Base-by-base conservation (phyloP, 1,139 yeast genomes). In the Scheffersomyces cryptocercus region DNA sequence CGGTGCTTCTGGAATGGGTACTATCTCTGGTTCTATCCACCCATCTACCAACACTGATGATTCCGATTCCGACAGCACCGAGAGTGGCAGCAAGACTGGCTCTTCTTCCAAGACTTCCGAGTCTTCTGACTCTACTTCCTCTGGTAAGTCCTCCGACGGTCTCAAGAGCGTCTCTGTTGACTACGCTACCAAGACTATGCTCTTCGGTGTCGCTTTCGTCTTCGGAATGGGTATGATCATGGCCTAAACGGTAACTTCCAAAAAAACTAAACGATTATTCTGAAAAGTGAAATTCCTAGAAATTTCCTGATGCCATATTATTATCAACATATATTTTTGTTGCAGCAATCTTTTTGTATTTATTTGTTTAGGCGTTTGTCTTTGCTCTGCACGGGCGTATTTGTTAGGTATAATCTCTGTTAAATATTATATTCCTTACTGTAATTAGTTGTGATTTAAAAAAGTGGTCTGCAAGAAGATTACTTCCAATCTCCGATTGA, bases 1-100 rank as follows among this genome's bases (percentile, higher is more conserved):
- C 15, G 64, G 63, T 45, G 39, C 49, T 35, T 53, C 60, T 16
- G 63, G 64, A 35, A 38, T 48, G 45, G 63, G 62, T 11, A 38
- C 52, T 16, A 52, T 58, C 28, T 39, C 52, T 15, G 56, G 54
- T 13, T 53, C 56, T 40, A 47, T 57, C 37, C 43, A 50, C 29
- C 42, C 48, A 37, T 14, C 35, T 31, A 31, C 15, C 24, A 15
- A 31, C 35, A 48, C 67, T 37, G 56, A 56, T 45, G 46, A 33
- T n/a, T 32, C 40, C 13, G 43, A 41, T n/a, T 40, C 44, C 14
- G 34, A 10, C 34, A 6, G 8, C 8, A 20, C 26, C 26, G 31
- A n/a, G 16, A 26, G 39, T 11, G 40, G 35, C 14, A 28, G 42
- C 34, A 40, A 35, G 28, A 39, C 39, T 30, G 44, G 46, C 14